Evolutionary conservation across 2,329 filamentous ascomycete species (phyloP).

Genomic region (Diaporthe destruens): DNA sequence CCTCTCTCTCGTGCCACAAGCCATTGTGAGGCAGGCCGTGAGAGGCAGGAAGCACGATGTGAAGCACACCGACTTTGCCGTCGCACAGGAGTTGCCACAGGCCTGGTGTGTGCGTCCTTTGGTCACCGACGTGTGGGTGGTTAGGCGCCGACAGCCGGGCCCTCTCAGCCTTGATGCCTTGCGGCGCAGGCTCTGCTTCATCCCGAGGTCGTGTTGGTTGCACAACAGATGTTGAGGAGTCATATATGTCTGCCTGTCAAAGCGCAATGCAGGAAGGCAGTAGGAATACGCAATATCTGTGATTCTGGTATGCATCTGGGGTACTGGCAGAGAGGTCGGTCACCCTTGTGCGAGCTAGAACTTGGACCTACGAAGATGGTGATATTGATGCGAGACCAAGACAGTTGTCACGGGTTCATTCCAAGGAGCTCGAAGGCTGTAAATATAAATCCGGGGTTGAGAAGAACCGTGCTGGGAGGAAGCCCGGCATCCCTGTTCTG

Average conservation of each 20-base stretch:
- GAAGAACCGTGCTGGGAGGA: neutral
- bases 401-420: neutral
- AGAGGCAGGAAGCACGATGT: neutral
- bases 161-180: constrained; percentile 12
- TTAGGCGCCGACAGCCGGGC: constrained; percentile 6
- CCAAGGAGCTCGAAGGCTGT: too few species aligned
- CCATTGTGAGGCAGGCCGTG: constrained; percentile 11
- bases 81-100: constrained; percentile 4
- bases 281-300: neutral
- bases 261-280: neutral
- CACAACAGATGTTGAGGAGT: constrained; percentile 28
- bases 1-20: neutral
- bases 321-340: neutral
- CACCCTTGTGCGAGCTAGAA: neutral
- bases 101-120: neutral
- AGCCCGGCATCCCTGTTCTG: constrained; percentile 15
- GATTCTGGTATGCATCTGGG: neutral
- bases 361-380: neutral
- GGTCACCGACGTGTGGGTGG: constrained; percentile 3
- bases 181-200: neutral
- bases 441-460: neutral
- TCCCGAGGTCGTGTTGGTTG: constrained; percentile 19
- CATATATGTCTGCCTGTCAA: constrained; percentile 1
- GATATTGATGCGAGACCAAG: neutral
- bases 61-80: constrained; percentile 16